Evolutionary conservation across 2,329 filamentous ascomycete genomes (phyloP).

Genomic region (Trichoderma gracile): DNA sequence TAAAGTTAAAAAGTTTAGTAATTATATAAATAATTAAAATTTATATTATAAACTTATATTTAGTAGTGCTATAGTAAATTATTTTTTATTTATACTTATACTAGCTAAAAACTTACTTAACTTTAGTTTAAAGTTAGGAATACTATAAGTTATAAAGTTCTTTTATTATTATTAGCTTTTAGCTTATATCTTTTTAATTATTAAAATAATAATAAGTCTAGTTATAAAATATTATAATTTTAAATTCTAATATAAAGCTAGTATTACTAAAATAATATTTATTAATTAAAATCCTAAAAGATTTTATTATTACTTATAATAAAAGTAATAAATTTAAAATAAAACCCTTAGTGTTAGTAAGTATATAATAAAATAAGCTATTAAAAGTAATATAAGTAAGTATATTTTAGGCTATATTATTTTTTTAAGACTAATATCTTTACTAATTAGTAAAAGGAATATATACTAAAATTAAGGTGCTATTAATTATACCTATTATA

Average conservation of each 20-base stretch:
- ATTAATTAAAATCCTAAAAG: background rate
- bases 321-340: too few relatives aligned
- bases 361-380: background rate
- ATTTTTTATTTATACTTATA: background rate
- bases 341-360: too few relatives aligned
- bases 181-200: background rate
- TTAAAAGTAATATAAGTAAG: background rate
- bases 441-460: background rate
- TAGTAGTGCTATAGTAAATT: background rate
- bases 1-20: background rate
- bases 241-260: background rate
- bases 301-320: background rate
- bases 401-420: constrained; percentile 12
- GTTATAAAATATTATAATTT: background rate
- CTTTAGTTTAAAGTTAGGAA: background rate
- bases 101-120: background rate
- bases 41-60: background rate
- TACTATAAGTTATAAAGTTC: background rate
- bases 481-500: background rate
- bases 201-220: background rate
- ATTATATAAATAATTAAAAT: background rate
- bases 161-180: background rate
- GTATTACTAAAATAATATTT: background rate
- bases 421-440: background rate
- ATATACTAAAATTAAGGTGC: background rate